A percentile compares a stretch with the other conserved stretches of the same genome.
Conservation (phyloP, 495 filamentous ascomycete species). For the Thermothielavioides terrestris region DNA sequence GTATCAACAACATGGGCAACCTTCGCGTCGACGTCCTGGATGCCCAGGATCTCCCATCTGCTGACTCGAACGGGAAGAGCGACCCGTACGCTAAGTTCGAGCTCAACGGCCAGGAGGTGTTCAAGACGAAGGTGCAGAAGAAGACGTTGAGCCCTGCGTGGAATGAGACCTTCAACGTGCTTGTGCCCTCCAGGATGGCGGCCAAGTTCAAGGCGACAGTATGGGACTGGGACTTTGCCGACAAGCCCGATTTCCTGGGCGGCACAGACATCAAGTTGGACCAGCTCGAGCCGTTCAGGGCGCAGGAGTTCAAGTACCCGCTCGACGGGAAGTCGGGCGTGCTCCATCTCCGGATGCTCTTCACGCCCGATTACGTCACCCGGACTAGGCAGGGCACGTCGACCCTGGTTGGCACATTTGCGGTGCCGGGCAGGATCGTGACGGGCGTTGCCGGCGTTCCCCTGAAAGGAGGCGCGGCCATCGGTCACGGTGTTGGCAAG, state of each 20-base stretch:
- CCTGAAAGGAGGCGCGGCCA: constrained; percentile 77
- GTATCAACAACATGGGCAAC: constrained; percentile 96
- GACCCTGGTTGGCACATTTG: constrained; percentile 89
- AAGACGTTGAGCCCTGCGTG: constrained; percentile 91
- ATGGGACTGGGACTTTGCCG: constrained; percentile 92
- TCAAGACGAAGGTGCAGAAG: constrained; percentile 91
- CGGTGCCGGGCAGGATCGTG: constrained; percentile 82
- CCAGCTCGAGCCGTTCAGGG: constrained; percentile 73
- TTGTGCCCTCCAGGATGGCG: constrained; percentile 71
- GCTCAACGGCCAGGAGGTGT: constrained; percentile 74
- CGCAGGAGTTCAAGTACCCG: constrained; percentile 59
- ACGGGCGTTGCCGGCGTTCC: constrained; percentile 70
- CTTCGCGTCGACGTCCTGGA: constrained; percentile 87
- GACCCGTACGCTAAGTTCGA: constrained; percentile 96
- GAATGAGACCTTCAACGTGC: constrained; percentile 90
- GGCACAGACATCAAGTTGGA: constrained; percentile 68
- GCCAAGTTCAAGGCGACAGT: constrained; percentile 79
- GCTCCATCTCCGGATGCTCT: constrained; percentile 76
- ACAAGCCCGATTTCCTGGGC: constrained; percentile 82
- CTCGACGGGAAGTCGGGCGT: constrained; percentile 86
- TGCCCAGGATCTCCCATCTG: constrained; percentile 76
- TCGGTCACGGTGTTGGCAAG: constrained; percentile 73
- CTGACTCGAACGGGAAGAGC: constrained; percentile 91
- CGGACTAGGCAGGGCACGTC: constrained; percentile 82
- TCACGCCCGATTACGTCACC: constrained; percentile 87